These are phyloP conservation scores for Pseudopyricularia javanii DNA, from an alignment of 2,329 filamentous ascomycete species.

Conservation along the genomic window DNA sequence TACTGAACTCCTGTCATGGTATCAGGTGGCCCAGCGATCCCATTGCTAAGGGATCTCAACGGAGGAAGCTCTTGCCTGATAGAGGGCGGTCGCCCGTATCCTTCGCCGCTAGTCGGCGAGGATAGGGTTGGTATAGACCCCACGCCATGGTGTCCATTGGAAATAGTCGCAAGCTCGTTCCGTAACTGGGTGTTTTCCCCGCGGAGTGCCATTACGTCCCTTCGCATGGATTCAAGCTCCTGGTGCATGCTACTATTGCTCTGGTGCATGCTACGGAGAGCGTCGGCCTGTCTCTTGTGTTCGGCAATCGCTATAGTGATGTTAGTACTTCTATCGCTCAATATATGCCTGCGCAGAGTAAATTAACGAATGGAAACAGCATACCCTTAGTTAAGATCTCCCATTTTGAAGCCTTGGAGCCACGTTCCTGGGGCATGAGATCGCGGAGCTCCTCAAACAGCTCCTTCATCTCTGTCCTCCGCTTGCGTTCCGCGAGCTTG, in stretches of 20 bases:
- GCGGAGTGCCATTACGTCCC: slow-evolving; percentile 33
- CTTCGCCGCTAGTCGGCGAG: slow-evolving; percentile 3
- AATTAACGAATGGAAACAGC: slow-evolving; percentile 8
- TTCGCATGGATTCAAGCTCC: slow-evolving; percentile 35
- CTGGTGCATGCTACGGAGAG: slow-evolving; percentile 31
- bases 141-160: not conserved
- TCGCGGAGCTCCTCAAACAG: slow-evolving; percentile 71
- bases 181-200: slow-evolving; percentile 36
- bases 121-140: slow-evolving; percentile 5
- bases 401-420: slow-evolving; percentile 81
- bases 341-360: not conserved
- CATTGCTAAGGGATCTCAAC: slow-evolving; percentile 36
- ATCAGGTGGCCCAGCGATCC: slow-evolving; percentile 31
- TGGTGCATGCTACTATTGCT: slow-evolving; percentile 27
- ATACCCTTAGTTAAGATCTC: slow-evolving; percentile 76
- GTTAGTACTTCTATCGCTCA: slow-evolving; percentile 2
- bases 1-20: slow-evolving; percentile 58
- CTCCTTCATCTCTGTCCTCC: slow-evolving; percentile 79
- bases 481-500: slow-evolving; percentile 74
- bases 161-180: slow-evolving; percentile 12
- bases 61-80: slow-evolving; percentile 42
- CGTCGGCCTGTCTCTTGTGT: slow-evolving; percentile 41
- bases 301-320: slow-evolving; percentile 43
- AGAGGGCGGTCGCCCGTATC: slow-evolving; percentile 13
- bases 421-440: slow-evolving; percentile 67